These are phyloP conservation scores for Cicer chorassanicum DNA, from an alignment of 306 rosid species.

Conservation along the genomic window DNA sequence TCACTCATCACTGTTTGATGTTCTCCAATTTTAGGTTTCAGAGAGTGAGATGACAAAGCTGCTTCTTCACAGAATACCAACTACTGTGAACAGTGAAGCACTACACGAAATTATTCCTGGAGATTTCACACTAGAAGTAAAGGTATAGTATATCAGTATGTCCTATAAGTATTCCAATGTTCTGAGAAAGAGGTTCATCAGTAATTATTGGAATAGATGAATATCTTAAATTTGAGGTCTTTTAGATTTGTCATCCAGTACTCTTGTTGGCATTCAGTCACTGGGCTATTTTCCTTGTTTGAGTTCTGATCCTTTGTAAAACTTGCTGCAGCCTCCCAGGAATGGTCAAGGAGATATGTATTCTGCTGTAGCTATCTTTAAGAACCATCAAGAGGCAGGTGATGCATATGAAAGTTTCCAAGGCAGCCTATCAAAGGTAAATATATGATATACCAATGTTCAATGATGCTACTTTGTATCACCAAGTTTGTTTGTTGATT, in stretches of 20 bases:
- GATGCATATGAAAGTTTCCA: conserved; percentile 61
- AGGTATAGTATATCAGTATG: conserved; percentile 59
- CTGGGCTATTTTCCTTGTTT: conserved; percentile 18
- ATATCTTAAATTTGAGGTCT: conserved; percentile 21
- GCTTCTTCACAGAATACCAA: conserved; percentile 70
- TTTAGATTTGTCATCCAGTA: conserved; percentile 12
- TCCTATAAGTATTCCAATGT: conserved; percentile 10
- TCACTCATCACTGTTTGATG: conserved; percentile 1
- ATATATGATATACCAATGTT: not conserved
- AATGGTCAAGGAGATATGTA: conserved; percentile 53
- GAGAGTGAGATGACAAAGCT: conserved; percentile 63
- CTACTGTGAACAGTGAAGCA: conserved; percentile 51
- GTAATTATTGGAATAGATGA: conserved; percentile 25
- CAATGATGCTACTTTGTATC: conserved; percentile 13
- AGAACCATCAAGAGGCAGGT: conserved; percentile 62
- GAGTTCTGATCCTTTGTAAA: conserved; percentile 36
- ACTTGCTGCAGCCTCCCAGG: conserved; percentile 60
- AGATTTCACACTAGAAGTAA: conserved; percentile 58
- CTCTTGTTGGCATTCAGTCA: conserved; percentile 35
- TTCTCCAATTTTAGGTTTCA: conserved; percentile 54
- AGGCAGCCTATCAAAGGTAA: conserved; percentile 65
- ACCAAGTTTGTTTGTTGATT: conserved; percentile 9
- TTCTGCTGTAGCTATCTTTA: conserved; percentile 66
- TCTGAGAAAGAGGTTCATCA: conserved; percentile 16
- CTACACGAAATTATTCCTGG: conserved; percentile 63